These are phyloP conservation scores for Arxiozyma slooffiae DNA, from an alignment of 1,139 yeast genomes.

Conservation along the genomic window DNA sequence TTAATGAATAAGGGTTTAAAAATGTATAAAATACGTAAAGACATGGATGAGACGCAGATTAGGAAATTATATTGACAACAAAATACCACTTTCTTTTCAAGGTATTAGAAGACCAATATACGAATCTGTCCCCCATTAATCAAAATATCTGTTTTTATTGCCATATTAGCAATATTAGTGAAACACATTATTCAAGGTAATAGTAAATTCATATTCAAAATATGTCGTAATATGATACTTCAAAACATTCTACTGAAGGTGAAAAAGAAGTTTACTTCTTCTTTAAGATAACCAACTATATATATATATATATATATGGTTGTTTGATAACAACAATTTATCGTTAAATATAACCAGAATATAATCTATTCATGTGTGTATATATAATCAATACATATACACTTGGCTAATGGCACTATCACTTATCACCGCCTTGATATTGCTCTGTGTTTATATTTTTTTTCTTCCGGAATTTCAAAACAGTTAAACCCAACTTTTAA, in stretches of 20 bases:
- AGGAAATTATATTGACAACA: neutral
- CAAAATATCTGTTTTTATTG: neutral
- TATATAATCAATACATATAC: too few relatives aligned
- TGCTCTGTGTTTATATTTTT: neutral
- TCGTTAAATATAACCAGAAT: too few relatives aligned
- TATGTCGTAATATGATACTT: neutral
- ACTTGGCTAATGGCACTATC: neutral
- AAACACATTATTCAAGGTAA: neutral
- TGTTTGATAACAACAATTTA: too few relatives aligned
- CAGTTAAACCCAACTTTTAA: neutral
- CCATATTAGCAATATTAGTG: neutral
- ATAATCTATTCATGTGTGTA: too few relatives aligned
- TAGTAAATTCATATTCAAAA: neutral
- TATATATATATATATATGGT: too few relatives aligned
- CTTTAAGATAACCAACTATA: neutral
- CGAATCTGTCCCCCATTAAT: neutral
- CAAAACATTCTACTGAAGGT: neutral
- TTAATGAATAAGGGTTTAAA: conserved; percentile 14
- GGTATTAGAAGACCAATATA: neutral
- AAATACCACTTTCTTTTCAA: neutral
- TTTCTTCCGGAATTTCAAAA: neutral
- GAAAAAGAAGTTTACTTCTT: neutral
- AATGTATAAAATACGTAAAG: conserved; percentile 6
- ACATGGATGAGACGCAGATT: neutral
- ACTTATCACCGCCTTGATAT: too few relatives aligned